A percentile compares a stretch with the other conserved stretches of the same genome.
Evolutionary conservation across 352 stramenopile species (phyloP).

Genomic region (Phytophthora cactorum): DNA sequence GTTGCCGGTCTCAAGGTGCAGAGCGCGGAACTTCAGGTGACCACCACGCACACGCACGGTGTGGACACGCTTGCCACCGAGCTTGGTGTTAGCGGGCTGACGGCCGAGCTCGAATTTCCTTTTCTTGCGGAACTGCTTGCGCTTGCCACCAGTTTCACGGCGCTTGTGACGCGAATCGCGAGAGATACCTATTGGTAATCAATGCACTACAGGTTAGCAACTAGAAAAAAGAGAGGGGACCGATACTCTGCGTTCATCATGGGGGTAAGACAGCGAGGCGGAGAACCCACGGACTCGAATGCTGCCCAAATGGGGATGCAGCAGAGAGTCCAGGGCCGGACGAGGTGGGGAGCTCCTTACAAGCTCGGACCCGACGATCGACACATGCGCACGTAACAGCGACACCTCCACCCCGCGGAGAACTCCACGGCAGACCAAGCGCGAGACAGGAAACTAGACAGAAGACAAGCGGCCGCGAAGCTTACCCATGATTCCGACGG

Average conservation of each 20-base stretch:
- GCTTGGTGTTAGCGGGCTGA: constrained; percentile 98
- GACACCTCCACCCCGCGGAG: constrained; percentile 45
- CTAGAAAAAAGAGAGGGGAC: background rate
- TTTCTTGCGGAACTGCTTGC: constrained; percentile 99
- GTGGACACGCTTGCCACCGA: constrained; percentile 97
- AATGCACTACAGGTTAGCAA: constrained; percentile 21
- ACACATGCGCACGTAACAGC: constrained; percentile 30
- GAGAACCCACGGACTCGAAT: constrained; percentile 77
- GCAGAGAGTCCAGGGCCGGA: constrained; percentile 78
- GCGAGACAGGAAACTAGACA: constrained; percentile 11
- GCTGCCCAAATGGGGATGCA: constrained; percentile 91
- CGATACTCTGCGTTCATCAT: constrained; percentile 29
- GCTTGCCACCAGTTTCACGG: constrained; percentile 99
- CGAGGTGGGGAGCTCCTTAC: constrained; percentile 27
- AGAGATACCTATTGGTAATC: constrained; percentile 97
- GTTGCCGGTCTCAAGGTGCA: constrained; percentile 98
- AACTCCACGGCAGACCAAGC: constrained; percentile 35
- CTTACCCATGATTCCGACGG: constrained; percentile 90
- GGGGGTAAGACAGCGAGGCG: constrained; percentile 9
- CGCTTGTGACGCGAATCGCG: constrained; percentile 99
- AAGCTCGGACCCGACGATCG: constrained; percentile 35
- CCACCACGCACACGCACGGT: constrained; percentile 96
- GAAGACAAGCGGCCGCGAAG: constrained; percentile 31
- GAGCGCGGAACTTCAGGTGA: constrained; percentile 98
- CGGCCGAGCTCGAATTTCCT: constrained; percentile 99